Conservation (phyloP, 345 rosid genomes). For the Salix udensis region DNA sequence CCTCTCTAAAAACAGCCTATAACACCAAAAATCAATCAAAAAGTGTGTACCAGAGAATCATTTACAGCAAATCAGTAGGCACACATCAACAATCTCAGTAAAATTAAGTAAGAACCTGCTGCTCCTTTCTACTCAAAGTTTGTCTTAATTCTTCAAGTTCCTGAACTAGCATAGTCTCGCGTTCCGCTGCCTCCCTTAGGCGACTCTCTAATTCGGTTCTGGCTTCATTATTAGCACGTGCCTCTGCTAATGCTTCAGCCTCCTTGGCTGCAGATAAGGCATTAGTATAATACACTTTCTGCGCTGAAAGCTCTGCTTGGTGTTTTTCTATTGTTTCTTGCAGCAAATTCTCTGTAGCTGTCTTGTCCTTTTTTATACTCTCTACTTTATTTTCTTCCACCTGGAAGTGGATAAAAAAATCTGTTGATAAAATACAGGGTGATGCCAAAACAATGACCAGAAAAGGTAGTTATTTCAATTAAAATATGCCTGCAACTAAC, state of each 20-base stretch:
- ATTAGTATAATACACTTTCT: slow-evolving; percentile 76
- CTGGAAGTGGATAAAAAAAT: slow-evolving; percentile 37
- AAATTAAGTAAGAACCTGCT: slow-evolving; percentile 60
- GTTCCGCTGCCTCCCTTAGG: slow-evolving; percentile 87
- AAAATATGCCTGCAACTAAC: not conserved
- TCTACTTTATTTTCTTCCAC: slow-evolving; percentile 96
- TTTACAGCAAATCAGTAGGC: not conserved
- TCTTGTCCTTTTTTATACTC: slow-evolving; percentile 84
- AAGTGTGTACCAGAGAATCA: slow-evolving; percentile 8
- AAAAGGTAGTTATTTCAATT: not conserved
- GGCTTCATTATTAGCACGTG: slow-evolving; percentile 85
- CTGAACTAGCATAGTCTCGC: slow-evolving; percentile 93
- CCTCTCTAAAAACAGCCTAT: slow-evolving; percentile 82
- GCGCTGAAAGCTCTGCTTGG: slow-evolving; percentile 76
- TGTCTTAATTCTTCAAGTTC: slow-evolving; percentile 89
- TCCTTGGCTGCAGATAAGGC: slow-evolving; percentile 90
- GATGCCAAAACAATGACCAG: slow-evolving; percentile 9
- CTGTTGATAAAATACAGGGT: not conserved
- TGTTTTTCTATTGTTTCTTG: slow-evolving; percentile 97
- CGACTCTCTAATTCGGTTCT: slow-evolving; percentile 82
- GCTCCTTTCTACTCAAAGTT: slow-evolving; percentile 86
- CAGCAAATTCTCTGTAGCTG: slow-evolving; percentile 83
- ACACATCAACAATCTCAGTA: slow-evolving; percentile 11
- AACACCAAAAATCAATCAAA: slow-evolving; percentile 15
- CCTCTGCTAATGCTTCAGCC: slow-evolving; percentile 91